A percentile compares a stretch with the other conserved stretches of the same genome.
Evolutionary conservation across 768 basidiomycete genomes (phyloP).

Genomic region (Tricholoma terreum): DNA sequence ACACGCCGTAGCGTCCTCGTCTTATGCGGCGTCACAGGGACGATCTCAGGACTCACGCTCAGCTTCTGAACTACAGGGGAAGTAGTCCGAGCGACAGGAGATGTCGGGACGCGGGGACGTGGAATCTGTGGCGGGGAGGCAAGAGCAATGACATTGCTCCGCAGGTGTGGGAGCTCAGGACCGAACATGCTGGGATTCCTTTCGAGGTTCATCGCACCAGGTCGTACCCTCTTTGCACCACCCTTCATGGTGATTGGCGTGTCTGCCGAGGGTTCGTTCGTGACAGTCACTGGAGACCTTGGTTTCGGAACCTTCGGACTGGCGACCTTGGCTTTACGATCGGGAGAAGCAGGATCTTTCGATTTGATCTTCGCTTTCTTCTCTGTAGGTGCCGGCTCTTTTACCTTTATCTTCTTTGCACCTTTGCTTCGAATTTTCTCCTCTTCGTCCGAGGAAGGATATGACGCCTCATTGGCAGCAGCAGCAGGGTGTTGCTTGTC

Average conservation of each 20-base stretch:
- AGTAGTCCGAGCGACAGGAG: constrained; percentile 10
- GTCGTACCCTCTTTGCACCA: constrained; percentile 12
- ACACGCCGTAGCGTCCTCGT: constrained; percentile 50
- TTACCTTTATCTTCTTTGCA: constrained; percentile 59
- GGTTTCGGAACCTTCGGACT: constrained; percentile 27
- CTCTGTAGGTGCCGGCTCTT: constrained; percentile 19
- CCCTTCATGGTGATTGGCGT: constrained; percentile 5
- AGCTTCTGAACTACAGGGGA: neutral
- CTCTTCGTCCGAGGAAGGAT: constrained; percentile 72
- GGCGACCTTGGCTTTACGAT: constrained; percentile 7
- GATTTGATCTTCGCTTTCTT: constrained; percentile 21
- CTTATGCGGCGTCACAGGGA: constrained; percentile 22
- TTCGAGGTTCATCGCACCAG: constrained; percentile 46
- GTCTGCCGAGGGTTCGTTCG: constrained; percentile 1
- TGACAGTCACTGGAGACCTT: constrained; percentile 12
- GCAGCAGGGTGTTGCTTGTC: constrained; percentile 11
- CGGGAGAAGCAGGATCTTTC: constrained; percentile 16
- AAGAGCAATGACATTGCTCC: neutral
- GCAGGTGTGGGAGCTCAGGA: constrained; percentile 53
- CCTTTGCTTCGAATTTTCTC: constrained; percentile 58
- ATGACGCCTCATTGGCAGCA: constrained; percentile 30
- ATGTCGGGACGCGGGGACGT: constrained; percentile 6
- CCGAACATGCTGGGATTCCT: constrained; percentile 69
- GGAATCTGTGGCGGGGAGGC: constrained; percentile 10
- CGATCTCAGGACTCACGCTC: constrained; percentile 10